These are phyloP conservation scores for Benincasa hispida DNA, from an alignment of 306 rosid species.

Conservation along the genomic window DNA sequence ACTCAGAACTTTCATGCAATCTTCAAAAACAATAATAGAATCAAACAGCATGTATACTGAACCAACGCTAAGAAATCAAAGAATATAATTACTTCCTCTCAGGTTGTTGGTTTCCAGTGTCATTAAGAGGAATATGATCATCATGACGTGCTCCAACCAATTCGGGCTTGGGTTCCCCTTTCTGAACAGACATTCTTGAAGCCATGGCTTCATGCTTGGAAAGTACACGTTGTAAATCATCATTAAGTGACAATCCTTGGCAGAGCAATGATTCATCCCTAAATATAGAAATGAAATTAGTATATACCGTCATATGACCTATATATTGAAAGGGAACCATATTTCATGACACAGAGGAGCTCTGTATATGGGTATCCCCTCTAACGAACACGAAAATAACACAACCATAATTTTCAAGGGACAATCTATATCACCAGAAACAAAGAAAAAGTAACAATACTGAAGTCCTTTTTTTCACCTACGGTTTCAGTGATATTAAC, in stretches of 20 bases:
- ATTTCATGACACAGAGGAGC: neutral
- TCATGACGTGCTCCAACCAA: constrained; percentile 37
- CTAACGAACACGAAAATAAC: neutral
- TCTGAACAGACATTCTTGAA: constrained; percentile 49
- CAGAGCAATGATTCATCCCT: constrained; percentile 93
- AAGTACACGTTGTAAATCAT: constrained; percentile 83
- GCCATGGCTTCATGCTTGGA: constrained; percentile 85
- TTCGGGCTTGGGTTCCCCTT: constrained; percentile 44
- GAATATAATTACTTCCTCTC: constrained; percentile 28
- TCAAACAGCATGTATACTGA: neutral
- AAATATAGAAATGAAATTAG: neutral
- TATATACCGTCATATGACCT: neutral
- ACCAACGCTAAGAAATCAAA: neutral
- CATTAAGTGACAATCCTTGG: constrained; percentile 88
- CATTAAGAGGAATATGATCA: constrained; percentile 48
- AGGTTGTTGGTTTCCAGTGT: constrained; percentile 48
- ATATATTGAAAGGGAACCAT: neutral
- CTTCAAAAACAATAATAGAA: neutral
- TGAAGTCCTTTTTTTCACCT: neutral
- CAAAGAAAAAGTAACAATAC: neutral
- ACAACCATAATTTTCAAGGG: neutral
- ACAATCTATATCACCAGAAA: neutral
- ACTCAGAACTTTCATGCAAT: neutral
- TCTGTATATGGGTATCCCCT: neutral
- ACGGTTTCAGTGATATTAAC: neutral